These are phyloP conservation scores for Wallacemonas sp. DNA, from an alignment of 208 protist genomes.

Conservation along the genomic window DNA sequence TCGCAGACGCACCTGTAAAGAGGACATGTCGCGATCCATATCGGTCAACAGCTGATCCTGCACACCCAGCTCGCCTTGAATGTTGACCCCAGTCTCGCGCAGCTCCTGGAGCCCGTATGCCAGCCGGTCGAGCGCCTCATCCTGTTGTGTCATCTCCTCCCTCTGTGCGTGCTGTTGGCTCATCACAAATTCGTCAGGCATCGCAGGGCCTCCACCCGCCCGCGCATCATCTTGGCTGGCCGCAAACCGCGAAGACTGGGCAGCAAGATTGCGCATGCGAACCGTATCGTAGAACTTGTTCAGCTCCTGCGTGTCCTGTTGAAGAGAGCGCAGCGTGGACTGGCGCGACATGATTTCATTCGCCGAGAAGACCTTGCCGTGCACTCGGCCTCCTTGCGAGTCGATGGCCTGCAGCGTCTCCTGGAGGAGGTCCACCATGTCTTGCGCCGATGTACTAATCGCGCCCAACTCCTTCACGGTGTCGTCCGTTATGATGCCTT, in stretches of 20 bases:
- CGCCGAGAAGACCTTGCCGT: constrained; percentile 73
- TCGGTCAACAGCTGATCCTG: constrained; percentile 73
- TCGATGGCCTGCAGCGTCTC: constrained; percentile 66
- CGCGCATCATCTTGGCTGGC: not conserved
- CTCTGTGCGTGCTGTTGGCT: constrained; percentile 56
- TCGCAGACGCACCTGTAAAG: constrained; percentile 65
- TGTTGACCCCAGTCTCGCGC: constrained; percentile 74
- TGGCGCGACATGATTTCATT: constrained; percentile 86
- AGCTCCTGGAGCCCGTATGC: constrained; percentile 76
- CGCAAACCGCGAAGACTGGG: not conserved
- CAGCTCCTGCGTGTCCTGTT: constrained; percentile 49
- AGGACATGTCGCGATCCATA: constrained; percentile 61
- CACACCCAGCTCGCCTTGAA: constrained; percentile 70
- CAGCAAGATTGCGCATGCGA: not conserved
- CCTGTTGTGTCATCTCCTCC: constrained; percentile 67
- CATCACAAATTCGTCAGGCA: constrained; percentile 54
- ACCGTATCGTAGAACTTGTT: constrained; percentile 31
- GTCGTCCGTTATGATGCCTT: constrained; percentile 49
- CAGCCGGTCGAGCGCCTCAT: constrained; percentile 75
- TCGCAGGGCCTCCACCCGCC: not conserved
- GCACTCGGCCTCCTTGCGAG: constrained; percentile 61
- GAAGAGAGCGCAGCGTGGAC: constrained; percentile 57
- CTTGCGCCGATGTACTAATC: constrained; percentile 41
- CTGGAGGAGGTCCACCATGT: constrained; percentile 57
- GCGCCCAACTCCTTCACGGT: constrained; percentile 41